phyloP scores from a whole-genome alignment of 306 rosid species.

The Echinosophora koreensis region DNA sequence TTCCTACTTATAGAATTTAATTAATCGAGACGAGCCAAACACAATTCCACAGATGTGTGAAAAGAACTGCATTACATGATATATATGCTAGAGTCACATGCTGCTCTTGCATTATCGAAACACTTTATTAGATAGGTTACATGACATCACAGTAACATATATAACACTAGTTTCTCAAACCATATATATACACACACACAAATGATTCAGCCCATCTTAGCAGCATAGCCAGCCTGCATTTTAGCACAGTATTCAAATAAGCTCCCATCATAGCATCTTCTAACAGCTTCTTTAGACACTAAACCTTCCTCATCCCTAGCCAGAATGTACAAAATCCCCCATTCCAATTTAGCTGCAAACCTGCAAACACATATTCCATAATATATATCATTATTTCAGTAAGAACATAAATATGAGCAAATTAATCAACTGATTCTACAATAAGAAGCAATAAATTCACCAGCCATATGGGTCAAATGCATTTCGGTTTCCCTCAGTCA shows the following conservation, averaged over 20 bases:
- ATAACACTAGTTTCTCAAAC: not conserved
- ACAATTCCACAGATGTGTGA: not conserved
- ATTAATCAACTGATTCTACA: not conserved
- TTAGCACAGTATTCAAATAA: slow-evolving; percentile 84
- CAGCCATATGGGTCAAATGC: slow-evolving; percentile 77
- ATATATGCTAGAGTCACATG: not conserved
- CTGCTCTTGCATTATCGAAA: not conserved
- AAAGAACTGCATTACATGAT: not conserved
- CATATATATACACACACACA: not conserved
- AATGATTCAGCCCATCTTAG: slow-evolving; percentile 56
- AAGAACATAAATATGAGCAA: not conserved
- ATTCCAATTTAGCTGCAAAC: slow-evolving; percentile 71
- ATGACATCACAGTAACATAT: not conserved
- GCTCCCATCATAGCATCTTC: slow-evolving; percentile 83
- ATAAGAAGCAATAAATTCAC: slow-evolving; percentile 43
- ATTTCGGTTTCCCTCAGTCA: slow-evolving; percentile 80
- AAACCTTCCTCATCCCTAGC: slow-evolving; percentile 82
- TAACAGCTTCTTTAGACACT: slow-evolving; percentile 80
- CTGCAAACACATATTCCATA: slow-evolving; percentile 43
- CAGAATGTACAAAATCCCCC: slow-evolving; percentile 70
- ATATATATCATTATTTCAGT: not conserved
- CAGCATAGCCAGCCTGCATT: slow-evolving; percentile 45
- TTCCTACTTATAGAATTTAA: too few species aligned
- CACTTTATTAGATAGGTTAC: not conserved
- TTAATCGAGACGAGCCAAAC: not conserved